phyloP scores from a whole-genome alignment of 805 yeast genomes.

The Nakazawaea wickerhamii region DNA sequence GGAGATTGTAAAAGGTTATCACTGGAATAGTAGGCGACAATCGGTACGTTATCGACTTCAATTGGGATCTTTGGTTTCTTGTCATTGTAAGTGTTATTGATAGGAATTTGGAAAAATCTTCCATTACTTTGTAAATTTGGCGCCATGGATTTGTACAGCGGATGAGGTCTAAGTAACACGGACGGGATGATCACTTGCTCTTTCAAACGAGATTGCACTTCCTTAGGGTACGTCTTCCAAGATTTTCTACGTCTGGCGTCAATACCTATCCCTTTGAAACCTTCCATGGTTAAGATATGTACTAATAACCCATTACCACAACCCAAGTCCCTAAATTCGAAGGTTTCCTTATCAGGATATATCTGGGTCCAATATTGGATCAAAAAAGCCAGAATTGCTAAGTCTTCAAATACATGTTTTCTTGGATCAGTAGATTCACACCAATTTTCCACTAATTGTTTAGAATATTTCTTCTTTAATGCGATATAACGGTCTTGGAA shows the following conservation, averaged over 20 bases:
- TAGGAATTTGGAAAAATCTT: constrained; percentile 49
- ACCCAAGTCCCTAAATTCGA: constrained; percentile 84
- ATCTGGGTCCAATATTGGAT: constrained; percentile 76
- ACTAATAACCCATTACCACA: constrained; percentile 93
- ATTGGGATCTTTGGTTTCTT: constrained; percentile 13
- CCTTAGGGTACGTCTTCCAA: constrained; percentile 72
- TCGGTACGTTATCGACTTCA: constrained; percentile 29
- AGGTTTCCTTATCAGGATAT: constrained; percentile 32
- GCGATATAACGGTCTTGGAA: constrained; percentile 80
- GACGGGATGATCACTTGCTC: constrained; percentile 86
- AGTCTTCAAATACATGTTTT: constrained; percentile 94
- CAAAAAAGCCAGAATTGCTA: constrained; percentile 91
- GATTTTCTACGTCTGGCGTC: constrained; percentile 89
- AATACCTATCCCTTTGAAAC: constrained; percentile 75
- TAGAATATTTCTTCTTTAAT: constrained; percentile 78
- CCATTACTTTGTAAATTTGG: constrained; percentile 61
- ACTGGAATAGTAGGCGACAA: constrained; percentile 52
- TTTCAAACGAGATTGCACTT: constrained; percentile 49
- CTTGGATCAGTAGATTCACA: constrained; percentile 91
- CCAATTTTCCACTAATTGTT: constrained; percentile 74
- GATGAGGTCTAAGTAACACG: constrained; percentile 63
- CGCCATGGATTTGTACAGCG: constrained; percentile 45
- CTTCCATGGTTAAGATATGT: constrained; percentile 70
- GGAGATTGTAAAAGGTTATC: constrained; percentile 45
- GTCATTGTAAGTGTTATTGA: constrained; percentile 16